Evolutionary conservation across 2,329 filamentous ascomycete species (phyloP), one percentile per base, ranked within the genome.

Genomic region (Fusarium keratoplasticum): DNA sequence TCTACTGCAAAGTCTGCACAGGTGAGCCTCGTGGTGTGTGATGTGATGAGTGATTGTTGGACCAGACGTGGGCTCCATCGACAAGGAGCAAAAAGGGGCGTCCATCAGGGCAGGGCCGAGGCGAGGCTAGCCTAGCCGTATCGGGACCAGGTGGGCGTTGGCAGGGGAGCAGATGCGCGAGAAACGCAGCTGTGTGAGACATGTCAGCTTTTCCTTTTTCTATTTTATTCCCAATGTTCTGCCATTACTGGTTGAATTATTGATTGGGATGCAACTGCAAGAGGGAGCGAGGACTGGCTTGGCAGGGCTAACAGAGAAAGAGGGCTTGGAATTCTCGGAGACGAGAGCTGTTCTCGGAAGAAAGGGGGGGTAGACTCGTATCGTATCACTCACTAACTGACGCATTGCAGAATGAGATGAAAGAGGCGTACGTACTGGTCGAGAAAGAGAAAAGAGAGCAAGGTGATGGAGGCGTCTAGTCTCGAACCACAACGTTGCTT

Each of bases 61-160:
- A 64, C 60, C 9, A 10, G 14, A 18, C 14, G 55, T 44, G 27
- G 47, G 58, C 68, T 72, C 68, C 40, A 58, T 61, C 25, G 42
- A 61, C 54, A 64, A 61, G 66, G 70, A 68, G 36, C 22, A 50
- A 70, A 68, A 68, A 61, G 64, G 70, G 64, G 52, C 44, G 52
- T 22, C 44, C 64, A 62, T 66, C 54, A 50, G 22, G 27, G 38
- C 38, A 50, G 22, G 27, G 38, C 38, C 54, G 38, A 59, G 44
- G 22, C 44, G 44, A 57, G 59, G 61, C 54, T 35, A 35, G 33
- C 20, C 60, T 68, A 63, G 66, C 66, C 73, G 27, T n/a, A 75
- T 75, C 55, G 66, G 64, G 71, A 35, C n/a, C 22, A 44, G 52
- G 44, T 62, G 50, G 55, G 58, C 31, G 65, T 74, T 70, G 72